Evolutionary conservation across 2,329 filamentous ascomycete species (phyloP), one percentile per base, ranked within the genome.

Genomic region (Penicillium capsulatum): DNA sequence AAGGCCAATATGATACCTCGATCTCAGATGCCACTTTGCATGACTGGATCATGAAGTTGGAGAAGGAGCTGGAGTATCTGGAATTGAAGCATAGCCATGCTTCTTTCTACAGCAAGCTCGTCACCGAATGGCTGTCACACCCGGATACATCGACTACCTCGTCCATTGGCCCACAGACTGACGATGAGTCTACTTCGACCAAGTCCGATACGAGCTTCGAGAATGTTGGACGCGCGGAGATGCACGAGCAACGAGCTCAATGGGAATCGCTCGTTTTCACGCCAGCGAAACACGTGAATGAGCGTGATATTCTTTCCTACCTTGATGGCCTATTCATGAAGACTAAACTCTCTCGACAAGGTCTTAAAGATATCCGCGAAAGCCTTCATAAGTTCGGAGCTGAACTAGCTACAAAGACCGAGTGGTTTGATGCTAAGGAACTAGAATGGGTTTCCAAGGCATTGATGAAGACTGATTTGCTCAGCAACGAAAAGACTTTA

Each of bases 221-320:
- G 33, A 53, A 63, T 4, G 64, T 78, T 9, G 76, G 75, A 2
- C 65, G 72, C 11, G 66, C 71, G 27, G 74, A 77, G 48, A 75
- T 76, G 65, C 71, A 75, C 38, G 65, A 74, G 39, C 70, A 75
- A 45, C 68, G 76, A 14, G 63, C 67, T 2, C 66, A 61, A 9
- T 81, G 78, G 75, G 79, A 82, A 54, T 55, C 63, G 1, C 63
- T 72, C 37, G 75, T 78, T n/a, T 81, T 82, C 52, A 64, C 64
- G 7, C 20, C 41, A 3, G 57, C 68, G 3, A 65, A 65, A 17
- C 53, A 73, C 11, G 71, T 71, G 2, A 68, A 81, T 45, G 55
- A 59, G 7, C 48, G 45, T 3, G 66, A 61, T 7, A 74, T 82
- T 40, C 58, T 64, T 3, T 45, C 56, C 0, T 81, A 79, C 48